Evolutionary conservation across 83 land plant genomes (phyloP).

Genomic region (Thuja plicata): DNA sequence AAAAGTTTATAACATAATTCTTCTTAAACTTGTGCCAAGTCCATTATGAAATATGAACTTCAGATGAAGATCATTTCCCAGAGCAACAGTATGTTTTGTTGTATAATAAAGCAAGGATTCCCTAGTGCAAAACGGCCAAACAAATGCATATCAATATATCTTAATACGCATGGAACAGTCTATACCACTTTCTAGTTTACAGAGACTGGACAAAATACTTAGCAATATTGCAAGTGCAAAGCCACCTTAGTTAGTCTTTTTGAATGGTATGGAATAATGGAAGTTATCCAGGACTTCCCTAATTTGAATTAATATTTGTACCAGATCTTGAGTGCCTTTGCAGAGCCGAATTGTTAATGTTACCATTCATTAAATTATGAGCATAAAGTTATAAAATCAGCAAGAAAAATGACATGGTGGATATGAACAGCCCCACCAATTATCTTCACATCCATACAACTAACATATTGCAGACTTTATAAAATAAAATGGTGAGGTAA

Average conservation of each 20-base stretch:
- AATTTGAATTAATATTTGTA: neutral
- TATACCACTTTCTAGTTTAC: neutral
- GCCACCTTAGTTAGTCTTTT: neutral
- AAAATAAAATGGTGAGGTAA: neutral
- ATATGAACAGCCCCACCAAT: neutral
- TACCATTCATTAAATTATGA: neutral
- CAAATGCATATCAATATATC: neutral
- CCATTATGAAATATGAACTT: too few relatives aligned
- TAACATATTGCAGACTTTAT: neutral
- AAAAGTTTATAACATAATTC: too few relatives aligned
- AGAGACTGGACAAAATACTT: neutral
- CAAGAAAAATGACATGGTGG: neutral
- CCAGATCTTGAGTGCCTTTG: neutral
- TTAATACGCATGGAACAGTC: neutral
- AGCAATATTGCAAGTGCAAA: neutral
- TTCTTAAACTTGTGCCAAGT: too few relatives aligned
- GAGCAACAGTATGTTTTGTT: neutral
- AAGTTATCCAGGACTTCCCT: neutral
- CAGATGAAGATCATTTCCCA: neutral
- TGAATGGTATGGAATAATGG: neutral
- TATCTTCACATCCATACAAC: neutral
- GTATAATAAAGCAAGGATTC: neutral
- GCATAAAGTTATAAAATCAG: neutral
- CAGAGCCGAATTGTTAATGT: neutral
- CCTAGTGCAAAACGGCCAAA: neutral